Base-by-base conservation (phyloP, 352 stramenopile genomes). In the Peronospora tabacina region DNA sequence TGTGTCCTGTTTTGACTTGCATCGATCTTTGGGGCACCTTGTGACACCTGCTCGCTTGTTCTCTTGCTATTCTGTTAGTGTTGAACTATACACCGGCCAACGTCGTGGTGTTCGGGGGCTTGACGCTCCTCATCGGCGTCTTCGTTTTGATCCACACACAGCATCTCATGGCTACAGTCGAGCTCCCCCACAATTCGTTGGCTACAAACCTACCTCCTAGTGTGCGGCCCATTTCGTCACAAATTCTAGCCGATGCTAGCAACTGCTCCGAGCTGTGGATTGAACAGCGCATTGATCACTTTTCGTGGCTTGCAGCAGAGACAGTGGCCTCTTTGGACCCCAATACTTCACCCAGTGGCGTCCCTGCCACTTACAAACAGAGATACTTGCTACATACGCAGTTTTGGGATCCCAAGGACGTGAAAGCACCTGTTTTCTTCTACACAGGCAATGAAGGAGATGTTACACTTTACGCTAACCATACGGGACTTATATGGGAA, bases 401-500 rank as follows among this genome's bases (percentile, higher is more conserved):
- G 59, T 87, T 82, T 59, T 95, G 75, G 73, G 68, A 85, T 55
- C 61, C 80, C 17, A 55, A 49, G 9, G 63, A 89, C 48, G 61
- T 64, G 44, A 85, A 76, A 39, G 76, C 77, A 19, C 78, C 85
- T 0, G 75, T 97, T n/a, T 95, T 97, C 37, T 95, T 97, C 64
- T 97, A 97, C 65, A 94, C 79, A 12, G 92, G 94, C 17, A 98
- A 98, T 54, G 94, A 98, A 70, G 90, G 84, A 22, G 87, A 97
- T 48, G 82, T 98, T 29, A 88, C 86, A 34, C 69, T 97, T 46
- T 98, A 98, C 47, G 84, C 96, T 3, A 96, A 97, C 61, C 71
- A 95, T 44, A 97, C 91, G 17, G 90, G 90, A 52, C 75, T 98
- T 37, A 97, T 98, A 60, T 98, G 88, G 87, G 88, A 97, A 61